Base-by-base conservation (phyloP, 768 basidiomycete species). In the Boletus pseudo-olivaceus region DNA sequence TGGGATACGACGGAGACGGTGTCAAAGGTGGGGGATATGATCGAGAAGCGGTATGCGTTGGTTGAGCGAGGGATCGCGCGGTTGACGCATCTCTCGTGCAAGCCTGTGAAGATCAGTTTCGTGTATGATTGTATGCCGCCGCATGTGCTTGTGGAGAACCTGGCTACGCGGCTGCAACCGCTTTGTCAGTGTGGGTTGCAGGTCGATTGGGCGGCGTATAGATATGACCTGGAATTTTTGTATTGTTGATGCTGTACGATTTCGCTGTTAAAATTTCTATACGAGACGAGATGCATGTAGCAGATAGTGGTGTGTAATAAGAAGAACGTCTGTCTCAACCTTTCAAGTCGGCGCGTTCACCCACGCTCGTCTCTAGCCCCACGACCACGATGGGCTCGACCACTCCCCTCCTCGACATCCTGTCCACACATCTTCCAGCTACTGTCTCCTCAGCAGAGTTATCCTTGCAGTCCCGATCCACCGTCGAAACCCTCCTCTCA, bases 1-100 rank as follows among this genome's bases (percentile, higher is more conserved):
- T 67, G 66, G 66, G 67, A 68, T 39, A 63, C 57, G 49, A 40
- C 54, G 19, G 64, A 64, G 57, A 63, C 66, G 35, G 58, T 67
- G 12, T 53, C 52, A 19, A 58, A 53, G 50, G 66, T 68, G 54
- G 65, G 58, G 1, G 56, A 66, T 7, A 62, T 66, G 66, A 53
- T 66, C 9, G 66, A 67, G 49, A 12, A 39, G 29, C 63, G 65
- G 34, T 63, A 60, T 41, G 49, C 60, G 32, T 20, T 62, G 29
- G 43, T 39, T 0, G 57, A 49, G 6, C 56, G 40, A 10, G 58
- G 56, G 15, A 51, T 66, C 9, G 47, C 56, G 17, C 59, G 48
- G 23, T 6, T 66, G 19, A 56, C 17, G 12, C 38, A 62, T 9
- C 49, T 66, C 20, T 67, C 60, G 43, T 66, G 65, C 54, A 65